Conservation (phyloP, 2,329 filamentous ascomycete genomes). For the Curvularia sp. region DNA sequence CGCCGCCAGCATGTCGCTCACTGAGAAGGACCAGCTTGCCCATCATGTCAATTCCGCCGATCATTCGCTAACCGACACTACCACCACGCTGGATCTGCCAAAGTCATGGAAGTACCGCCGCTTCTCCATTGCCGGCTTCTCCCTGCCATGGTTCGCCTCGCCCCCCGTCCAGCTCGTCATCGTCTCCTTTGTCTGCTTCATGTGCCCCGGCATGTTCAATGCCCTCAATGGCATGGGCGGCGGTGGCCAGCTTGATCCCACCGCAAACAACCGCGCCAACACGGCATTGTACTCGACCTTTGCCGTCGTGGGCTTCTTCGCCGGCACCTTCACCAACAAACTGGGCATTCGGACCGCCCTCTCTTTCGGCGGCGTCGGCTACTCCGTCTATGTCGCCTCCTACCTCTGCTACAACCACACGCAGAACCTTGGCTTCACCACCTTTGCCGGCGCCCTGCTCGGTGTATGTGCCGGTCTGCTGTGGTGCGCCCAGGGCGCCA, state of each 20-base stretch:
- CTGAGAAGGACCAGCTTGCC: slow-evolving; percentile 31
- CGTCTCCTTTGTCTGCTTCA: slow-evolving; percentile 61
- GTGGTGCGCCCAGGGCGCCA: slow-evolving; percentile 83
- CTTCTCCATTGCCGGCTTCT: slow-evolving; percentile 51
- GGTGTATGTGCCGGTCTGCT: slow-evolving; percentile 80
- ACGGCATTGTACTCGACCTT: slow-evolving; percentile 77
- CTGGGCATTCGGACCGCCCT: slow-evolving; percentile 73
- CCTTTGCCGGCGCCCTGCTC: slow-evolving; percentile 77
- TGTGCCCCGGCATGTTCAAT: slow-evolving; percentile 63
- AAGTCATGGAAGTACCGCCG: slow-evolving; percentile 58
- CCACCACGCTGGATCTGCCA: slow-evolving; percentile 46
- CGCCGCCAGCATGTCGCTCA: slow-evolving; percentile 35
- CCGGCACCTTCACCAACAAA: slow-evolving; percentile 76
- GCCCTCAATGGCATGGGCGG: slow-evolving; percentile 60
- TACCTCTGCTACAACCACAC: slow-evolving; percentile 76
- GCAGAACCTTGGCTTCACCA: slow-evolving; percentile 71
- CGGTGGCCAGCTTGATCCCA: slow-evolving; percentile 56
- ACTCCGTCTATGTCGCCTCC: slow-evolving; percentile 74
- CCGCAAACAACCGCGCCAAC: slow-evolving; percentile 70
- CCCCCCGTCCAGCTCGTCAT: slow-evolving; percentile 58
- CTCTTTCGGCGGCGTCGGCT: slow-evolving; percentile 76
- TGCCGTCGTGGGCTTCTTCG: slow-evolving; percentile 68
- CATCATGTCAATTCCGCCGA: slow-evolving; percentile 41
- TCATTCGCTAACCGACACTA: slow-evolving; percentile 42
- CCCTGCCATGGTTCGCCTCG: slow-evolving; percentile 58